Percentiles rank a stretch among this genome's conserved stretches.
Conservation (phyloP, 1,284 basidiomycete genomes). For the Trametes pubescens region DNA sequence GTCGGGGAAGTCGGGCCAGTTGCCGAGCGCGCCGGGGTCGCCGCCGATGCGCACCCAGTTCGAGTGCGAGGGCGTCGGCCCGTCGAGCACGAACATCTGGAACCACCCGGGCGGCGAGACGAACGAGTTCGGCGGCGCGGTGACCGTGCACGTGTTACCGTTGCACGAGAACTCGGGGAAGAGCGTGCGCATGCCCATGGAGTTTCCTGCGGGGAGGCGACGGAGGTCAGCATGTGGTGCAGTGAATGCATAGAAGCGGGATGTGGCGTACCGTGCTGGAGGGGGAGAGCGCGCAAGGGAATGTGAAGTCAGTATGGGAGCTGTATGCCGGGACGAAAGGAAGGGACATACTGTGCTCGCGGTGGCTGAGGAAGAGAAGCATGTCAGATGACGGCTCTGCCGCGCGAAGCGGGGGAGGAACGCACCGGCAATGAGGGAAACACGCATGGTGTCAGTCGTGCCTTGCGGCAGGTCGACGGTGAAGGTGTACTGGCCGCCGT, state of each 20-base stretch:
- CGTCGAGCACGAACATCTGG: slow-evolving; percentile 75
- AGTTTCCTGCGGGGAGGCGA: slow-evolving; percentile 54
- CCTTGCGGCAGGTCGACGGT: slow-evolving; percentile 65
- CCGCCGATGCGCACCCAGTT: slow-evolving; percentile 80
- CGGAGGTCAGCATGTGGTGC: slow-evolving; percentile 6
- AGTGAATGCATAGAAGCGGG: not conserved
- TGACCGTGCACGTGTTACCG: slow-evolving; percentile 70
- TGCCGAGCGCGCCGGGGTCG: slow-evolving; percentile 69
- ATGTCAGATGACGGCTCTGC: slow-evolving; percentile 12
- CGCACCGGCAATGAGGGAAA: slow-evolving; percentile 72
- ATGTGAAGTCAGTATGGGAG: not conserved
- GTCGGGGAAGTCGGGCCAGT: slow-evolving; percentile 71
- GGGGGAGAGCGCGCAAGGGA: not conserved
- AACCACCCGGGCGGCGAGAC: slow-evolving; percentile 82
- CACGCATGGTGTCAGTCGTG: slow-evolving; percentile 58
- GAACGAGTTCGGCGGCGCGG: slow-evolving; percentile 70
- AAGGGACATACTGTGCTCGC: slow-evolving; percentile 68
- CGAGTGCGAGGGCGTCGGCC: slow-evolving; percentile 75
- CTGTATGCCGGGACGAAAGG: not conserved
- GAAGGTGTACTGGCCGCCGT: slow-evolving; percentile 59
- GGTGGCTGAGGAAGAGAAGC: slow-evolving; percentile 51
- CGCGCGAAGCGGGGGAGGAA: not conserved
- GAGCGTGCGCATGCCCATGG: slow-evolving; percentile 73
- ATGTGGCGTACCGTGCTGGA: slow-evolving; percentile 24
- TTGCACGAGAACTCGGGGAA: slow-evolving; percentile 73